Percentiles rank a stretch among this genome's conserved stretches.
These are phyloP conservation scores for Zizania palustris DNA, from an alignment of 202 grass and related monocot genomes.

Conservation along the genomic window DNA sequence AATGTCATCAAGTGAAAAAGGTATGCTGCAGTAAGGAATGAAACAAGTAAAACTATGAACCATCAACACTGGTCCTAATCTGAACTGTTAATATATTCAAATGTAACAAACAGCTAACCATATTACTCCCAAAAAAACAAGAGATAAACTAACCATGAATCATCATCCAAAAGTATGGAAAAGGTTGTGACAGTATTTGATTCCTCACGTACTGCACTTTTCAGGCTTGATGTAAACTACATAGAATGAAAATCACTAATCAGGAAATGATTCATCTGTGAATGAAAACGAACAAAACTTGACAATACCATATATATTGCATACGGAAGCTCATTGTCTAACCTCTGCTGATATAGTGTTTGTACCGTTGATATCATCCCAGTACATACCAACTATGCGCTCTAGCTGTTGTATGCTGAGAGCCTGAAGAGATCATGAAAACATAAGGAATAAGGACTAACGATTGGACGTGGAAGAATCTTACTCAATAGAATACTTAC, in stretches of 20 bases:
- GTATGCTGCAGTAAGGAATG: slow-evolving; percentile 64
- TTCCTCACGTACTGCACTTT: slow-evolving; percentile 71
- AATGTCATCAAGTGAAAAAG: slow-evolving; percentile 87
- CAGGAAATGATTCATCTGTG: slow-evolving; percentile 27
- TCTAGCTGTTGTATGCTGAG: slow-evolving; percentile 89
- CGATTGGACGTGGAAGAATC: neutral
- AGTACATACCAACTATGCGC: slow-evolving; percentile 84
- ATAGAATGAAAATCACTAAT: slow-evolving; percentile 13
- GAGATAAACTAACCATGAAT: slow-evolving; percentile 51
- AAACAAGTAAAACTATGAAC: slow-evolving; percentile 35
- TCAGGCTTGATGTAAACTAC: slow-evolving; percentile 81
- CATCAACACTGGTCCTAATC: neutral
- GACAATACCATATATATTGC: slow-evolving; percentile 25
- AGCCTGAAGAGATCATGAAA: slow-evolving; percentile 59
- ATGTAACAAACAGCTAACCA: slow-evolving; percentile 17
- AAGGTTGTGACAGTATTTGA: slow-evolving; percentile 63
- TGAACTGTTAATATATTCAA: slow-evolving; percentile 30
- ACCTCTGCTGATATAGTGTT: slow-evolving; percentile 85
- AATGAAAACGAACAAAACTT: slow-evolving; percentile 10
- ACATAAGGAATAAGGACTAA: slow-evolving; percentile 29
- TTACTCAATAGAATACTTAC: slow-evolving; percentile 55
- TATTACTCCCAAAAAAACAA: no score
- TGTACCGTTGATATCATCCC: slow-evolving; percentile 92
- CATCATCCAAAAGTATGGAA: slow-evolving; percentile 80
- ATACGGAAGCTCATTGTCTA: slow-evolving; percentile 40